These are phyloP conservation scores for Cicer bijugum DNA, from an alignment of 306 rosid species.

Conservation along the genomic window DNA sequence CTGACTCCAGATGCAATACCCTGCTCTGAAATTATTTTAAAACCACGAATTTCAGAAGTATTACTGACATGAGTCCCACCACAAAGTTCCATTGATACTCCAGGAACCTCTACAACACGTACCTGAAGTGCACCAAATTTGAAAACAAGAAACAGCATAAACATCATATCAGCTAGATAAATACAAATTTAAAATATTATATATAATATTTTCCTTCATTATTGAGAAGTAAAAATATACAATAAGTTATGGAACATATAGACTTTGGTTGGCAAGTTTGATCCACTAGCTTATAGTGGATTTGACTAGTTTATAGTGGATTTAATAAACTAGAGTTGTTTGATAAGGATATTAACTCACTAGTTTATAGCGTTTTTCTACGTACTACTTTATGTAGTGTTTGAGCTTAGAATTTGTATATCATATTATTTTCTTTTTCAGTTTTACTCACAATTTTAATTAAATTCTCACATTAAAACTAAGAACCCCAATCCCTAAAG, in stretches of 20 bases:
- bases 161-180: constrained; percentile 36
- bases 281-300: not conserved
- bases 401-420: not conserved
- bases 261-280: not conserved
- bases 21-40: constrained; percentile 90
- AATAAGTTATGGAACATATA: constrained; percentile 28
- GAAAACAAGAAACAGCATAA: constrained; percentile 32
- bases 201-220: constrained; percentile 19
- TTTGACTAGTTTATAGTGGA: not conserved
- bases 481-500: not conserved
- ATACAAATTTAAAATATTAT: not conserved
- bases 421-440: not conserved
- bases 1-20: constrained; percentile 95
- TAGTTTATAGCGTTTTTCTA: not conserved
- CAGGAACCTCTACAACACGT: constrained; percentile 96
- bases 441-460: not conserved
- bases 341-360: not conserved
- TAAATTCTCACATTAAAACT: not conserved
- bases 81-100: constrained; percentile 96
- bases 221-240: constrained; percentile 21
- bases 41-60: constrained; percentile 94
- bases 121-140: constrained; percentile 64
- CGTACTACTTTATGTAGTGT: not conserved
- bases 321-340: not conserved
- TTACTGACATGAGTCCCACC: constrained; percentile 92